Evolutionary conservation across 768 basidiomycete species (phyloP), one percentile per base, ranked within the genome.

Genomic region (Tulasnella calospora): DNA sequence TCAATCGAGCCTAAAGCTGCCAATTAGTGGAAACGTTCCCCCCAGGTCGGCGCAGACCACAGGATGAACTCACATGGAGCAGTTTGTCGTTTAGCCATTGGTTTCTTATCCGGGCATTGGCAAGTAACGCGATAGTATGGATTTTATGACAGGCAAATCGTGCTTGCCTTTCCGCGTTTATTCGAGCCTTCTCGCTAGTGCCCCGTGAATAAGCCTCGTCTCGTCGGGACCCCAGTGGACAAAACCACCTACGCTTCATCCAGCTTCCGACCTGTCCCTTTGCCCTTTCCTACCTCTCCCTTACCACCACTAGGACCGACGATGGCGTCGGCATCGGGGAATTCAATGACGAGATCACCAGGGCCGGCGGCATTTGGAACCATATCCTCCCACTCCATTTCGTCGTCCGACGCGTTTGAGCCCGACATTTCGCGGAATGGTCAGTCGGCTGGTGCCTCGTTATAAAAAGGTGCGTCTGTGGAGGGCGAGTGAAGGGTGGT

Each of bases 101-200:
- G 82, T 99, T 99, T 55, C 98, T 89, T 30, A 89, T 84, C 69
- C 87, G 84, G 6, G 91, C 93, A 82, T 92, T 94, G 19, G 89
- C 88, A 17, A 99, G 87, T 19, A 98, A 87, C n/a, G 89, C 86
- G 15, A 96, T 85, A 12, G 95, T 94, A 81, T 99, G 98, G 19
- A 95, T 86, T 84, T 97, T 96, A 86, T 99, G 97, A 76, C 90
- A 91, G 78, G 92, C 89, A 70, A 96, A 89, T 44, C 96, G 88
- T 12, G 90, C 83, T 57, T 91, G 85, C 17, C 96, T 89, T 82
- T 96, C 93, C 19, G 91, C 91, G 88, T 90, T 79, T 84, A 41
- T 19, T 82, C 82, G 41, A 84, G 84, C 78, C 86, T 85, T 77
- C 36, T 80, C 75, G 38, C 44, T 69, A 40, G 47, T n/a, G 74